Percentiles rank a stretch among this genome's conserved stretches.
Conservation (phyloP, 345 rosid species). For the Moricandia arvensis region DNA sequence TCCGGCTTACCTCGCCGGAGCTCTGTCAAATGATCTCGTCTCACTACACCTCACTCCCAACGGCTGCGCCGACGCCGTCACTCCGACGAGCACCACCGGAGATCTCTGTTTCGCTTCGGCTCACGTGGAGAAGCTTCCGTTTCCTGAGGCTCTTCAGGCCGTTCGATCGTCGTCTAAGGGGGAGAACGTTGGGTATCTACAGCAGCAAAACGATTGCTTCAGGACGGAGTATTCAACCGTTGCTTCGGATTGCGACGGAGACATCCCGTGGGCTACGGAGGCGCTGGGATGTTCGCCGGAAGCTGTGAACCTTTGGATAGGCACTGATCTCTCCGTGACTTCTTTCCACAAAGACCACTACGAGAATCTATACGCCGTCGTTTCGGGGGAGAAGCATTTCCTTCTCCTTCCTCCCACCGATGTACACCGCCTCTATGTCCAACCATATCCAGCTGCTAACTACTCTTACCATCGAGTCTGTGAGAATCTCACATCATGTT, state of each 20-base stretch:
- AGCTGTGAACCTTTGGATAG: slow-evolving; percentile 95
- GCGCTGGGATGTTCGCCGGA: slow-evolving; percentile 77
- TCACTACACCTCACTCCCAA: slow-evolving; percentile 84
- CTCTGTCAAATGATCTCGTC: slow-evolving; percentile 58
- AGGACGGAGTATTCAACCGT: slow-evolving; percentile 59
- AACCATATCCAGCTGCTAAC: slow-evolving; percentile 63
- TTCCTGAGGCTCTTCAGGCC: slow-evolving; percentile 55
- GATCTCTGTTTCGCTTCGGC: slow-evolving; percentile 75
- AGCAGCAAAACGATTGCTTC: slow-evolving; percentile 86
- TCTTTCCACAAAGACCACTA: slow-evolving; percentile 91
- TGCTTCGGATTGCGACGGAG: slow-evolving; percentile 58
- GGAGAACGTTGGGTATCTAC: slow-evolving; percentile 57
- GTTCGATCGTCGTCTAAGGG: slow-evolving; percentile 36
- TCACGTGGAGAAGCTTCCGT: slow-evolving; percentile 54
- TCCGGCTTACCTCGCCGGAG: slow-evolving; percentile 46
- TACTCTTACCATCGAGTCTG: slow-evolving; percentile 46
- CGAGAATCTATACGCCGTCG: slow-evolving; percentile 84
- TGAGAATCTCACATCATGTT: slow-evolving; percentile 29
- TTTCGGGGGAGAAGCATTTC: slow-evolving; percentile 81
- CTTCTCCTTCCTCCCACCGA: slow-evolving; percentile 83
- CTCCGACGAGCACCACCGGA: slow-evolving; percentile 7
- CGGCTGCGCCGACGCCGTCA: slow-evolving; percentile 74
- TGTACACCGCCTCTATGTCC: slow-evolving; percentile 72
- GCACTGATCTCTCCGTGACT: slow-evolving; percentile 66
- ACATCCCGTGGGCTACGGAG: slow-evolving; percentile 73